Percentiles rank a stretch among this genome's conserved stretches.
Conservation (phyloP, 177 flowering plant genomes). For the Vitis hybrid region DNA sequence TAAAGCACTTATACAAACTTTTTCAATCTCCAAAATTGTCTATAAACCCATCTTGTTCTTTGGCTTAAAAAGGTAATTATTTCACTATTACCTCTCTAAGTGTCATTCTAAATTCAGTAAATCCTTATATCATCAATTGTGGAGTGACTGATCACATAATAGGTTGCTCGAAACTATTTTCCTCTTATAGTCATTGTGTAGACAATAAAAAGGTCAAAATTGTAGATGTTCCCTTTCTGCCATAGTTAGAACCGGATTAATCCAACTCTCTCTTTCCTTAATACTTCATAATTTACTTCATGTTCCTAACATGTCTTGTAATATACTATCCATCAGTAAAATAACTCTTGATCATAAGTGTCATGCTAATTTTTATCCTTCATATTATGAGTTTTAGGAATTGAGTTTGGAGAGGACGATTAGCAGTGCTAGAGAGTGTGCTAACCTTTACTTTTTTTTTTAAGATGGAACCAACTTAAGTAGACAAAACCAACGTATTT, state of each 20-base stretch:
- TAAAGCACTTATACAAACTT: neutral
- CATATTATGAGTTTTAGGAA: neutral
- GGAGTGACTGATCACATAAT: neutral
- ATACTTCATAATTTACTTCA: neutral
- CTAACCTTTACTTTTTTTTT: neutral
- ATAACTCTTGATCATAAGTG: neutral
- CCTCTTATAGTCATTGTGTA: too few relatives aligned
- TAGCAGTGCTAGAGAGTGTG: neutral
- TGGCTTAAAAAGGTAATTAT: neutral
- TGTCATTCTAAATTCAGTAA: neutral
- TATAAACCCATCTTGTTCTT: neutral
- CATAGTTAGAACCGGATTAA: neutral
- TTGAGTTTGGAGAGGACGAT: neutral
- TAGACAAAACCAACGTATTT: neutral
- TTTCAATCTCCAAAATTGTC: constrained; percentile 2
- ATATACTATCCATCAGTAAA: neutral
- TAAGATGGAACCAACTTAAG: neutral
- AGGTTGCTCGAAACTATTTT: too few relatives aligned
- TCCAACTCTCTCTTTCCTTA: neutral
- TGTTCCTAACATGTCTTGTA: neutral
- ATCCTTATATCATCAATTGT: neutral
- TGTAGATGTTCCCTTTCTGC: neutral
- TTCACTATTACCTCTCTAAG: neutral
- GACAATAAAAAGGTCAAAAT: too few relatives aligned
- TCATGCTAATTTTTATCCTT: constrained; percentile 1